Conservation (phyloP, 2,329 filamentous ascomycete genomes). For the Cyphellophora europaea region DNA sequence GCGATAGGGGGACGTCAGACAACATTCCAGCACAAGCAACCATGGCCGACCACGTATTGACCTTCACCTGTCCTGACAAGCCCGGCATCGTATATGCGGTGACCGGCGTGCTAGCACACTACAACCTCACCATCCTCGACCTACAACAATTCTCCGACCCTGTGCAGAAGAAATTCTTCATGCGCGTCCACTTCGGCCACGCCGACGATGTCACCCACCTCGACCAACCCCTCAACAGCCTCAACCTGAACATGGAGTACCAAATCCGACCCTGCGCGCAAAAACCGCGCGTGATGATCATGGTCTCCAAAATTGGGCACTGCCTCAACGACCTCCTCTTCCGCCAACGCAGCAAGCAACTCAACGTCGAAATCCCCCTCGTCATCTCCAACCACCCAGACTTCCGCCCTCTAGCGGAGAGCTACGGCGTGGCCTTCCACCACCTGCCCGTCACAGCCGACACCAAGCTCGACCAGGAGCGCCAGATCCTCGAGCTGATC, state of each 20-base stretch:
- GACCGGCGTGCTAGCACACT: conserved; percentile 63
- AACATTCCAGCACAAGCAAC: no score
- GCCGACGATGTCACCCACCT: conserved; percentile 31
- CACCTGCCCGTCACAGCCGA: conserved; percentile 72
- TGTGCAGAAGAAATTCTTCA: conserved; percentile 68
- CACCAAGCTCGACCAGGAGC: conserved; percentile 67
- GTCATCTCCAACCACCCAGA: conserved; percentile 79
- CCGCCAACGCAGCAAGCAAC: conserved; percentile 63
- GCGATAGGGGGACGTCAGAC: no score
- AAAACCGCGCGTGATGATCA: conserved; percentile 71
- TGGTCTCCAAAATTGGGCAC: conserved; percentile 84
- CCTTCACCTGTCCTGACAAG: conserved; percentile 75
- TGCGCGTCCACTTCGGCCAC: conserved; percentile 75
- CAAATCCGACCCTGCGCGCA: conserved; percentile 58
- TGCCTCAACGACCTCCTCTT: conserved; percentile 78
- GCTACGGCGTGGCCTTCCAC: conserved; percentile 69
- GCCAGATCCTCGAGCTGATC: conserved; percentile 61
- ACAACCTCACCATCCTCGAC: conserved; percentile 73
- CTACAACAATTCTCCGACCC: conserved; percentile 77
- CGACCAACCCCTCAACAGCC: conserved; percentile 11
- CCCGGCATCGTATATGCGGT: conserved; percentile 78
- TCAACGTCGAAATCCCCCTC: conserved; percentile 65
- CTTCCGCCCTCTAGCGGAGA: conserved; percentile 56
- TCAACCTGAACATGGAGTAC: conserved; percentile 56
- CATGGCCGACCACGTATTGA: conserved; percentile 56